Conservation (phyloP, 768 basidiomycete species). For the Cubamyces lactineus region DNA sequence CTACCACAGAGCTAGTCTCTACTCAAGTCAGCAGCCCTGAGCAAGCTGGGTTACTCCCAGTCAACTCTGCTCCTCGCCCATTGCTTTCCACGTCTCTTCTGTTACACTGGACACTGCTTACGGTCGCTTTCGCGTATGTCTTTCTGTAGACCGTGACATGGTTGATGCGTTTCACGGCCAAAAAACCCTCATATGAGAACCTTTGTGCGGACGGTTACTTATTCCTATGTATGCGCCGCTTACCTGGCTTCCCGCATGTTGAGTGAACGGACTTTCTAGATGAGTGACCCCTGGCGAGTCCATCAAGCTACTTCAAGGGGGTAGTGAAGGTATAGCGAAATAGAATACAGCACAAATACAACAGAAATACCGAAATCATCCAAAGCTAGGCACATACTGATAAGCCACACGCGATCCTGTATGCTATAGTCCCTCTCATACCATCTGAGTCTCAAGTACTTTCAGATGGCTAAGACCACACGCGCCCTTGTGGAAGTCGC, state of each 20-base stretch:
- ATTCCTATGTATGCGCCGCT: constrained; percentile 14
- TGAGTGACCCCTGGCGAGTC: not conserved
- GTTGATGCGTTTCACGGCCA: not conserved
- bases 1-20: constrained; percentile 27
- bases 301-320: too few species aligned
- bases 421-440: constrained; percentile 18
- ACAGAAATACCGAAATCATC: not conserved
- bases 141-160: not conserved
- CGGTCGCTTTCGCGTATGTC: constrained; percentile 10
- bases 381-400: not conserved
- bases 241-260: not conserved
- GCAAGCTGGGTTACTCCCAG: constrained; percentile 31
- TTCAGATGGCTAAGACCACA: constrained; percentile 73
- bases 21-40: constrained; percentile 20
- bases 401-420: not conserved
- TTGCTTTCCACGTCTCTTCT: not conserved
- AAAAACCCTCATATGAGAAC: too few species aligned
- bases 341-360: constrained; percentile 8
- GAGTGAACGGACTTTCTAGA: not conserved
- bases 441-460: constrained; percentile 45
- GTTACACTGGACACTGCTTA: not conserved
- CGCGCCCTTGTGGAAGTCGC: constrained; percentile 62
- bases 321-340: not conserved
- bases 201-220: not conserved
- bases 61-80: constrained; percentile 19